A percentile compares a stretch with the other conserved stretches of the same genome.
Conservation (phyloP, 2,329 filamentous ascomycete species). For the Lachnellula arida region DNA sequence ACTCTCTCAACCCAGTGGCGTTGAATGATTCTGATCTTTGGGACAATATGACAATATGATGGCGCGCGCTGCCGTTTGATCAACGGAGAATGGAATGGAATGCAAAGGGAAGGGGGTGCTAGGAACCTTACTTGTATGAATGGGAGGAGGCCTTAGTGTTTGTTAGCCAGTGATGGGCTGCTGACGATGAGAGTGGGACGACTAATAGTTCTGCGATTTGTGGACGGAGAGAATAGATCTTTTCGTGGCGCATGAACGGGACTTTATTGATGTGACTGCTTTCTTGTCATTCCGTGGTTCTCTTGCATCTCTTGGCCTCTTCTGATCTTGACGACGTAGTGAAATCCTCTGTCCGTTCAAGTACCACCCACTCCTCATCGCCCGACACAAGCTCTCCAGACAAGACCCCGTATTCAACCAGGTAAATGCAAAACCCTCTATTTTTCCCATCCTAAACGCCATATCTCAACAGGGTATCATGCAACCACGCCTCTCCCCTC, state of each 20-base stretch:
- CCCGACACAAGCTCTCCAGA: background rate
- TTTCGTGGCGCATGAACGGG: background rate
- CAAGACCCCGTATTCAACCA: too few relatives aligned
- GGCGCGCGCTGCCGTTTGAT: background rate
- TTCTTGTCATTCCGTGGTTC: background rate
- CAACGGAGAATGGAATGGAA: background rate
- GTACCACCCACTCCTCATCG: background rate
- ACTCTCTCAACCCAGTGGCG: conserved; percentile 31
- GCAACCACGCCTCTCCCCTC: background rate
- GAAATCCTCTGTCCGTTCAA: too few relatives aligned
- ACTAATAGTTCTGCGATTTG: background rate
- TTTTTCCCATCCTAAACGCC: conserved; percentile 2
- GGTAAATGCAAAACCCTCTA: background rate
- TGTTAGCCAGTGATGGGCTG: background rate
- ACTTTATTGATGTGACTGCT: background rate
- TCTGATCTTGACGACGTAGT: background rate
- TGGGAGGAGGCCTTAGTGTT: conserved; percentile 3
- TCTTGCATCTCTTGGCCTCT: background rate
- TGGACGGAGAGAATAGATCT: conserved; percentile 8
- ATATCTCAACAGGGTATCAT: conserved; percentile 4
- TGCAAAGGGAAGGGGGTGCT: background rate
- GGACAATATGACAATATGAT: conserved; percentile 11
- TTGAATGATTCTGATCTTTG: conserved; percentile 9
- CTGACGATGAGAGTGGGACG: background rate
- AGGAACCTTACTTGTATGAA: conserved; percentile 13